Base-by-base conservation (phyloP, 116 monocot species). In the Phalaenopsis hybrid region DNA sequence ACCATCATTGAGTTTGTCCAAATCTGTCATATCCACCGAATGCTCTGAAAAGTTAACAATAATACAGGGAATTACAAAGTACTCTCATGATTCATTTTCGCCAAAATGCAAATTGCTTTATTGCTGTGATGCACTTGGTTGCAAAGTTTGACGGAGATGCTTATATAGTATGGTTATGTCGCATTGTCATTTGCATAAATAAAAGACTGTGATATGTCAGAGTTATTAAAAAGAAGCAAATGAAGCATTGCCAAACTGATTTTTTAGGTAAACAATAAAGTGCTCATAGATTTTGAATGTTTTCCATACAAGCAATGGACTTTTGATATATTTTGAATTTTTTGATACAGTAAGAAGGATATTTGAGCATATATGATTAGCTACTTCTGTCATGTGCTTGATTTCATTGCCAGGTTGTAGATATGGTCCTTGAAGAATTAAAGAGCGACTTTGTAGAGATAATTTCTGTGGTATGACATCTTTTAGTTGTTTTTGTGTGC, bases 361-460 rank as follows among this genome's bases (percentile, higher is more conserved):
- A 34, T 70, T 70, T 70, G 70, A 41, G 7, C 37, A 41, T 33
- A 72, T 72, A 37, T 72, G 72, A 72, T 72, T 72, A 72, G 12
- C 16, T 8, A 67, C 25, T 23, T 33, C 37, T 72, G 33, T 17
- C 16, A 34, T 72, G 15, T 72, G 41, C 37, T 72, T 75, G 59
- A 17, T 68, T 80, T 50, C 17, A 10, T 70, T 17, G 77, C n/a
- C 67, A 98, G 92, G 92, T 94, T 49, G 88, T 89, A 44, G 94
- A 93, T n/a, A 86, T 95, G 79, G 90, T 95, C 85, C 90, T 95
- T 46, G 85, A 83, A 74, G 98, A 95, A 87, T 81, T 98, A 52
- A 93, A 86, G 83, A 65, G 70, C 4, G 95, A 93, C 65, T 79
- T 89, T 83, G 88, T 87, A 12, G 92, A 89, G 44, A 84, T 84